Evolutionary conservation across 2,329 filamentous ascomycete species (phyloP).

Genomic region (Ophiostoma pallidulum): DNA sequence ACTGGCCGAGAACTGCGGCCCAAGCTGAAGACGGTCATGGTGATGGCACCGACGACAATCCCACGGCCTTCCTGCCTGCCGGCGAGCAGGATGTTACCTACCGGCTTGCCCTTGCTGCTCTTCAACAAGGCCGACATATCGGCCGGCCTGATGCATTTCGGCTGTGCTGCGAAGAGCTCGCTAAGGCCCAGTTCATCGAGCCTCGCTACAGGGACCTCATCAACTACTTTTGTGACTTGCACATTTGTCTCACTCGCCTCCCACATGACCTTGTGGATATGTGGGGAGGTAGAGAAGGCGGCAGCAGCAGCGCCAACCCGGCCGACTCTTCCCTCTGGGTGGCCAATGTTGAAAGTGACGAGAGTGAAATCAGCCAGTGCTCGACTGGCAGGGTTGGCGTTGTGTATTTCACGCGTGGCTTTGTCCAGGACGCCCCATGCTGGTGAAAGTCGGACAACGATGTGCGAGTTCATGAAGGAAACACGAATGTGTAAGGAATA

Average conservation of each 20-base stretch:
- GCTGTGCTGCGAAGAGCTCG: constrained; percentile 10
- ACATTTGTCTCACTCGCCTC: constrained; percentile 10
- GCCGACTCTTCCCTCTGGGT: constrained; percentile 10
- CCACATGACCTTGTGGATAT: constrained; percentile 4
- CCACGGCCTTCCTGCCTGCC: background rate
- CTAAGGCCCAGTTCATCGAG: constrained; percentile 2
- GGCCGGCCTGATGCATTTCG: background rate
- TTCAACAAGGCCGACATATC: background rate
- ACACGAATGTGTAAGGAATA: background rate
- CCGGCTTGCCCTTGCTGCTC: constrained; percentile 1
- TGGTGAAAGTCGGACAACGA: background rate
- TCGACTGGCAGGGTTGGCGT: constrained; percentile 1
- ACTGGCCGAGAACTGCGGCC: background rate
- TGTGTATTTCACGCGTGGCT: constrained; percentile 3
- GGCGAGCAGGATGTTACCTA: background rate
- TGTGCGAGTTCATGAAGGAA: background rate
- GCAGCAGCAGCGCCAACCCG: background rate
- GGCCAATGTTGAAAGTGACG: constrained; percentile 10
- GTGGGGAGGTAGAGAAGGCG: background rate
- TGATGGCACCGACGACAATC: background rate
- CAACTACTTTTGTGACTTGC: constrained; percentile 14
- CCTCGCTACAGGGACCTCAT: constrained; percentile 14
- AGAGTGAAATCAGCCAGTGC: constrained; percentile 6
- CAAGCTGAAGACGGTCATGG: background rate
- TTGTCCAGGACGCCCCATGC: constrained; percentile 8